Base-by-base conservation (phyloP, 2,329 filamentous ascomycete genomes). In the Diaporthe ampelina region DNA sequence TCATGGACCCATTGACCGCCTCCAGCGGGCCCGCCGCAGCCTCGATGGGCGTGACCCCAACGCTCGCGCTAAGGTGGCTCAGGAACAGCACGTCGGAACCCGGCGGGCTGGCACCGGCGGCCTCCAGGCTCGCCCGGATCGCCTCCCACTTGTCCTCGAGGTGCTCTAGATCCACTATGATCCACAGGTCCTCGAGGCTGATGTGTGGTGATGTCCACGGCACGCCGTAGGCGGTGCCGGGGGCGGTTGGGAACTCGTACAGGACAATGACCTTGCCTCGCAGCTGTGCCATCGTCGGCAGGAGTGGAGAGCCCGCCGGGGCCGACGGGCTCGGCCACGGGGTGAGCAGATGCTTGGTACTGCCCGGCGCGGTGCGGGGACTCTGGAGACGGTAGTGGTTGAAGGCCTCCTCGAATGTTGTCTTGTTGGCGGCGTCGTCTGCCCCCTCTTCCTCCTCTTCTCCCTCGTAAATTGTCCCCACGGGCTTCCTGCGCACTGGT, bases 31-130 rank as follows among this genome's bases (percentile, higher is more conserved):
- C 87, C 0, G 87, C 86, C 15, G 87, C 87, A 1, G 86, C 87
- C 77, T 87, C 85, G 68, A 88, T 86, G 50, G 87, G 87, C 74
- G 86, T 76, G 13, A 88, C 86, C 50, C 86, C 86, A 3, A 88
- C 83, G 26, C 84, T 85, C 19, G 87, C 87, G 21, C 85, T 88
- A 29, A 87, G 76, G 77, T 88, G 87, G 24, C 85, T 82, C 21
- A 88, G 80, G 76, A 84, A 88, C 21, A 89, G 79, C 10, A 78
- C 74, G 40, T 78, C 69, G 52, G 57, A 63, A 61, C 29, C 59
- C 35, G 52, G 50, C 29, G 54, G 73, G 78, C 86, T 85, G 74
- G 83, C 80, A 24, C 79, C 78, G n/a, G 86, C 85, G 35, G 78
- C 79, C 74, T 81, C 79, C 35, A 89, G 81, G 19, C 85, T 85